Base-by-base conservation (phyloP, 73 alveolate species). In the Paramecium sexaurelia region DNA sequence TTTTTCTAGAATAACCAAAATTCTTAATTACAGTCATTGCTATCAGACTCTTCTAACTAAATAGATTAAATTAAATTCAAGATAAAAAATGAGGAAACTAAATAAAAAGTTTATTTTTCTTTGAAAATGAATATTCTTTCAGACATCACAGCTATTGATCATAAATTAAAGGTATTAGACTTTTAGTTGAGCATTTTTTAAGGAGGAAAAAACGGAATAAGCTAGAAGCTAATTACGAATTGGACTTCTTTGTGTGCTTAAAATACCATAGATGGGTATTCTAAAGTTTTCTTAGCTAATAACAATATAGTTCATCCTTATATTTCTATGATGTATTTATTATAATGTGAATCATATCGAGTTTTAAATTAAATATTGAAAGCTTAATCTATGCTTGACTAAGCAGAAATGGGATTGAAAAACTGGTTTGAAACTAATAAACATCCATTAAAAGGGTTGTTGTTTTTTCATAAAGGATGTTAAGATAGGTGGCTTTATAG, bases 361-460 rank as follows among this genome's bases (percentile, higher is more conserved):
- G 15, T 0, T 11, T 36, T 73, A 73, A n/a, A 17, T 15, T 37
- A 33, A 39, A 33, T 73, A 29, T 22, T 27, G 26, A 15, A 33
- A 8, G 35, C 87, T 17, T 73, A 36, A 39, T 17, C 20, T 4
- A 36, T 73, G 55, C 36, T 73, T 33, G 57, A 73, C 1, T 20
- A 29, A 39, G 87, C 87, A 27, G 87, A 73, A 39, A 1, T 10
- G 3, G 32, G 55, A 0, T 36, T 73, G 67, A 36, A 73, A 10
- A 20, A 36, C 35, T 73, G 87, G 87, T 73, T 36, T 73, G 87
- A 73, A 2, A 2, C 55, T 9, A 73, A 73, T 9, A 73, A 39
- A 39, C 87, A 73, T 39, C 87, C 87, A 11, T 22, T 36, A 11
- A 73, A 73, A 73, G 87, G 87, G 17, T 22, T 73, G 35, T 73